Base-by-base conservation (phyloP, 2,329 filamentous ascomycete genomes). In the Hirsutella rhossiliensis region DNA sequence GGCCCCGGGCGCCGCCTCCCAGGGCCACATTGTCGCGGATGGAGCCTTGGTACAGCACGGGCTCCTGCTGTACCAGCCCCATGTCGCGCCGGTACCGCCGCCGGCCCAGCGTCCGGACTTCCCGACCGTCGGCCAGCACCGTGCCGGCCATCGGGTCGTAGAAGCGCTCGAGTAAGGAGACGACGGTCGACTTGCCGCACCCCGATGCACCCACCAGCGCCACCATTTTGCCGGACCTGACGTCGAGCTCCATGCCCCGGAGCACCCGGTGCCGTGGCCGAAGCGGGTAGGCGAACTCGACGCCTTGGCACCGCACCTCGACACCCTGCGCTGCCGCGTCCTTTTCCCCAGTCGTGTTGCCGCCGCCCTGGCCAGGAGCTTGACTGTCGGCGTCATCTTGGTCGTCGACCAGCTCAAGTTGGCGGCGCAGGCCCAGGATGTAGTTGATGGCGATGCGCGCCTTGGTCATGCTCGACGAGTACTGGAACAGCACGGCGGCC, bases 121-220 rank as follows among this genome's bases (percentile, higher is more conserved):
- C 58, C 5, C 50, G 40, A 1, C 51, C 55, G 17, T 65, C 57
- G 32, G 53, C 51, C 5, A 45, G 45, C 13, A 67, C 47, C 12
- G 43, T 38, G 11, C 64, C 63, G 1, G 52, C 50, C 0, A 48
- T 58, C 0, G 62, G 62, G 12, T 65, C 61, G 47, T 68, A 66
- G 48, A 69, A 71, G 12, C 69, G 61, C 50, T 73, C 62, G 0
- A 74, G 57, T 11, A 73, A 58, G 7, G 70, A 67, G 42, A 83
- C 67, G 44, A 76, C 73, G 3, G 77, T 80, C 1, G 73, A 76
- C 51, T 81, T 81, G 1, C 75, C 76, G 48, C 73, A 77, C 7
- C 75, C 75, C 0, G 71, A 76, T 1, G 73, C 65, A 4, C 76
- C 75, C 0, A 80, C 75, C 8, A 78, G 65, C 3, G 73, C 76